These are phyloP conservation scores for Eimeria necatrix DNA, from an alignment of 169 alveolate species.

Conservation along the genomic window DNA sequence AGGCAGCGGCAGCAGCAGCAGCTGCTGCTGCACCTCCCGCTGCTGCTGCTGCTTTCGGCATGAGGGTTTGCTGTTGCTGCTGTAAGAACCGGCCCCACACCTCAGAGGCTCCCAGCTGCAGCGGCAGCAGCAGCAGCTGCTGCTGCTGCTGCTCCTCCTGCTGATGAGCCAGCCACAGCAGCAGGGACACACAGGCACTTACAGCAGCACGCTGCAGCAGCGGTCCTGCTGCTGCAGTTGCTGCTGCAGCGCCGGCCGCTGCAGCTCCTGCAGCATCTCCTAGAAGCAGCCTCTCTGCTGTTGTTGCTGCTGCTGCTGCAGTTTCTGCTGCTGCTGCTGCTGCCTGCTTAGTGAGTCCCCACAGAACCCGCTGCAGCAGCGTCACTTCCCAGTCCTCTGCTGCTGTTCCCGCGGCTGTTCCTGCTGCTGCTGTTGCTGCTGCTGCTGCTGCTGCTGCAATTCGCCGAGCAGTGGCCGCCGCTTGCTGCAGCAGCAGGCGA, in stretches of 20 bases:
- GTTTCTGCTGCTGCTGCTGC: constrained; percentile 55
- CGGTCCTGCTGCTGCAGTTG: constrained; percentile 7
- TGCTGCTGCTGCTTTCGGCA: constrained; percentile 54
- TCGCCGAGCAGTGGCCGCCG: constrained; percentile 47
- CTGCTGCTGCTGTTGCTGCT: constrained; percentile 3
- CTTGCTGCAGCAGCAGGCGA: constrained; percentile 51
- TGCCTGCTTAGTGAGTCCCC: constrained; percentile 2
- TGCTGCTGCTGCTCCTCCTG: constrained; percentile 48
- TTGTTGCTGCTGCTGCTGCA: constrained; percentile 25
- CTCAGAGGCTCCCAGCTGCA: constrained; percentile 64
- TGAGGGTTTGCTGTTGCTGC: constrained; percentile 45
- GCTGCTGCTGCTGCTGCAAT: constrained; percentile 31
- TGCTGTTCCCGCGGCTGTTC: constrained; percentile 14
- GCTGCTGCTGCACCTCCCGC: constrained; percentile 12
- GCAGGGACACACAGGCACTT: constrained; percentile 30
- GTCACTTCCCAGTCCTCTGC: not conserved
- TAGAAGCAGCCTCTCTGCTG: not conserved
- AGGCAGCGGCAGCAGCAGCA: constrained; percentile 63
- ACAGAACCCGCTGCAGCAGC: constrained; percentile 41
- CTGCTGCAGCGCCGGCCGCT: not conserved
- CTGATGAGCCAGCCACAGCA: constrained; percentile 61
- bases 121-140: constrained; percentile 45
- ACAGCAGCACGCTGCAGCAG: constrained; percentile 63
- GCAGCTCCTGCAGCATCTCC: not conserved
- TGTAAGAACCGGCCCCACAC: constrained; percentile 59